Base-by-base conservation (phyloP, 768 basidiomycete species). In the Lactarius vividus region DNA sequence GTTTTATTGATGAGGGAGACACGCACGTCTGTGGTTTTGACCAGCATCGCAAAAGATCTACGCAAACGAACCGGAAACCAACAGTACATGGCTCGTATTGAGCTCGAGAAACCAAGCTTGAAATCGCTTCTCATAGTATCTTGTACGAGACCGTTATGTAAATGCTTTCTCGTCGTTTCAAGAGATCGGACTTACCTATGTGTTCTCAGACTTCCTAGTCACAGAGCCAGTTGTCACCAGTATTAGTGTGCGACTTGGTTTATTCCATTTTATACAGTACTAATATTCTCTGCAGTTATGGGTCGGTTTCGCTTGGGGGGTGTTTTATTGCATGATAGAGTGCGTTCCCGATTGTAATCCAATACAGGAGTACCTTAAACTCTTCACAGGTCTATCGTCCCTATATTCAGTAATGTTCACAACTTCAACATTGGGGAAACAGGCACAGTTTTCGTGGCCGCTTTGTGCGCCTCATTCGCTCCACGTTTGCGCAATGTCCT, bases 261-360 rank as follows among this genome's bases (percentile, higher is more conserved):
- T 15, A 28, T 44, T 35, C 53, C 23, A n/a, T 1, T 35, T 29
- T 2, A 33, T 16, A 23, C 20, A 13, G 13, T 15, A 4, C 29
- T 29, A 5, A 49, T 54, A 13, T 3, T 49, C 1, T 31, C 16
- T 35, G 20, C 74, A 90, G 87, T 72, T 88, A n/a, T 88, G 87
- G 88, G 76, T 86, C 35, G 85, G 86, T 59, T 85, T 93, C 65
- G 82, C 83, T 0, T 94, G 91, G 91, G 91, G 91, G 0, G 83
- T 91, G 6, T 74, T 88, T 26, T 94, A 84, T 71, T 86, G 84
- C 61, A 76, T 92, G 72, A 79, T 90, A 35, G 84, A 84, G 85
- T 87, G 70, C 53, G 69, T 62, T 39, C 42, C 39, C 23, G 59
- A 55, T 10, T 46, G 39, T 7, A 49, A 39, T 42, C 53, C 29